A percentile compares a stretch with the other conserved stretches of the same genome.
These are phyloP conservation scores for Xylaria polymorpha DNA, from an alignment of 2,329 filamentous ascomycete species.

Conservation along the genomic window DNA sequence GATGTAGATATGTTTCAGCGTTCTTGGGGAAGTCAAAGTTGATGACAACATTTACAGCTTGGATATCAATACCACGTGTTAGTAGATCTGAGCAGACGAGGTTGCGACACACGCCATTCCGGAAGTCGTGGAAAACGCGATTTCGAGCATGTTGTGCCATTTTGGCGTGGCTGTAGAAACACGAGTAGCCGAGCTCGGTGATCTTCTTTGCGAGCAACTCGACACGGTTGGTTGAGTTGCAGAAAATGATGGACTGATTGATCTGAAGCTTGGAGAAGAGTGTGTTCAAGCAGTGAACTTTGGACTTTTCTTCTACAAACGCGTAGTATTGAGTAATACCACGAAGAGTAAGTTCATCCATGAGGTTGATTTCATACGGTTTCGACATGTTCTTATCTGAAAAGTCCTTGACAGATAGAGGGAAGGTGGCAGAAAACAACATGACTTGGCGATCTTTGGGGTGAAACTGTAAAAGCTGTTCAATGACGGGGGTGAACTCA, in stretches of 20 bases:
- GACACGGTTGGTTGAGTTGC: slow-evolving; percentile 98
- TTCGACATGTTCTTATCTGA: slow-evolving; percentile 97
- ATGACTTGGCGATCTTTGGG: slow-evolving; percentile 98
- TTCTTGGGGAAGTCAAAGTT: slow-evolving; percentile 99
- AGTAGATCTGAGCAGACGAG: slow-evolving; percentile 97
- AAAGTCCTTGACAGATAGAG: slow-evolving; percentile 95
- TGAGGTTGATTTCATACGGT: slow-evolving; percentile 98
- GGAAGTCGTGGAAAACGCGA: slow-evolving; percentile 98
- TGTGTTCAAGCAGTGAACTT: slow-evolving; percentile 98
- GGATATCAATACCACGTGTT: slow-evolving; percentile 98
- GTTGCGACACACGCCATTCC: slow-evolving; percentile 97
- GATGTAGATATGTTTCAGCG: slow-evolving; percentile 97
- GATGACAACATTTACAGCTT: slow-evolving; percentile 99
- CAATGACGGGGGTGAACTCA: slow-evolving; percentile 97
- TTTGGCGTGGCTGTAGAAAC: slow-evolving; percentile 98
- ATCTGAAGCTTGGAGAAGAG: slow-evolving; percentile 99
- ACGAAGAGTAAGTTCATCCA: slow-evolving; percentile 97
- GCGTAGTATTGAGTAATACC: slow-evolving; percentile 99
- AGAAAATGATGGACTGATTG: slow-evolving; percentile 99
- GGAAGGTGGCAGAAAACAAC: slow-evolving; percentile 99
- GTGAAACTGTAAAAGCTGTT: slow-evolving; percentile 94
- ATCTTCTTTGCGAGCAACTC: slow-evolving; percentile 99
- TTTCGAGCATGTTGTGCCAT: slow-evolving; percentile 98
- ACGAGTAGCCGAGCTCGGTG: slow-evolving; percentile 98
- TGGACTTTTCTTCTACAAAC: slow-evolving; percentile 99